Conservation (phyloP, 768 basidiomycete species). For the Aureoboletus auriporus region DNA sequence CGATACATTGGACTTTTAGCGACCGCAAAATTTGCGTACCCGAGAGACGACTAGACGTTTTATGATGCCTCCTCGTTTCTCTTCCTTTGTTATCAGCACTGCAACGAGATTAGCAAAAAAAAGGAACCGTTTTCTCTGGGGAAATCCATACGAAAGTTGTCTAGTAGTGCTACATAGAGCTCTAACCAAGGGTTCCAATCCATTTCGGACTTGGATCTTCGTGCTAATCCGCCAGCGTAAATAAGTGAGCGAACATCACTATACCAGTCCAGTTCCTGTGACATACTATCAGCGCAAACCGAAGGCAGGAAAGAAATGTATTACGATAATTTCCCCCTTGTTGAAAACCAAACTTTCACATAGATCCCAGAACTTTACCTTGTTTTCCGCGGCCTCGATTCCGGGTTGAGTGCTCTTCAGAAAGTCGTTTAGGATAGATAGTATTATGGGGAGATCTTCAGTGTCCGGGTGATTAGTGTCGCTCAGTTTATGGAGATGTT, state of each 20-base stretch:
- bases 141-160: constrained; percentile 64
- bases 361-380: constrained; percentile 83
- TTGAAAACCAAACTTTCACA: constrained; percentile 72
- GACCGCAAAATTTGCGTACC: constrained; percentile 37
- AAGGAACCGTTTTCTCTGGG: neutral
- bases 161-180: constrained; percentile 61
- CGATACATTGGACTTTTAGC: constrained; percentile 2
- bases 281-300: constrained; percentile 3
- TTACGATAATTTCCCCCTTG: constrained; percentile 78
- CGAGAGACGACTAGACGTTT: constrained; percentile 60
- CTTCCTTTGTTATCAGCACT: constrained; percentile 68
- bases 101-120: constrained; percentile 3
- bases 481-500: constrained; percentile 64
- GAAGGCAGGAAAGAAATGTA: constrained; percentile 18
- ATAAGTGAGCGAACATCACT: constrained; percentile 72
- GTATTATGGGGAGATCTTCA: constrained; percentile 69
- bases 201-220: constrained; percentile 59
- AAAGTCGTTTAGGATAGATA: constrained; percentile 63
- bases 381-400: constrained; percentile 85
- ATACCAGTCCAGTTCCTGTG: constrained; percentile 78
- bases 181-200: constrained; percentile 72
- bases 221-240: constrained; percentile 58
- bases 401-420: constrained; percentile 88
- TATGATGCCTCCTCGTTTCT: constrained; percentile 45
- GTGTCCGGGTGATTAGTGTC: constrained; percentile 75